Evolutionary conservation across 176 grass and related monocot species (phyloP).

Genomic region (Musa acuminata): DNA sequence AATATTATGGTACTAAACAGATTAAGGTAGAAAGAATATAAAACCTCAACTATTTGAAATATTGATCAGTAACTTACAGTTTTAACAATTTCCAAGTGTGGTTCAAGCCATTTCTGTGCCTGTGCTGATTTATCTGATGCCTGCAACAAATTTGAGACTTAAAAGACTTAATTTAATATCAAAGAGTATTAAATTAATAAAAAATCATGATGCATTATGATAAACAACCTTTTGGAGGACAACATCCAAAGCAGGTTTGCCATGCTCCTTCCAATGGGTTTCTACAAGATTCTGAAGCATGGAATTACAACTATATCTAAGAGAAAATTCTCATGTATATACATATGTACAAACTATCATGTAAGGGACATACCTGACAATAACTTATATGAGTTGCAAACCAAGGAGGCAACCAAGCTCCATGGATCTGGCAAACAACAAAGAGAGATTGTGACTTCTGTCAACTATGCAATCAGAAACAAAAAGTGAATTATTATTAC

Average conservation of each 20-base stretch:
- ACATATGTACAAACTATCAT: neutral
- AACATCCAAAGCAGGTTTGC: constrained; percentile 14
- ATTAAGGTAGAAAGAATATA: neutral
- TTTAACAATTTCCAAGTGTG: constrained; percentile 13
- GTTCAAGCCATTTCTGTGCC: constrained; percentile 20
- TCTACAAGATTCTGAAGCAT: constrained; percentile 18
- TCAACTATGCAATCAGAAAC: neutral
- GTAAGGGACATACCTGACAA: constrained; percentile 30
- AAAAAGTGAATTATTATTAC: neutral
- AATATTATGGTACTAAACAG: neutral
- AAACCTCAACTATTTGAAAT: neutral
- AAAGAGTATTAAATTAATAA: neutral
- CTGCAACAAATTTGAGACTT: constrained; percentile 11
- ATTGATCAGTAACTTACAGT: constrained; percentile 9
- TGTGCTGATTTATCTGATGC: constrained; percentile 12
- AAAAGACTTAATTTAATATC: neutral
- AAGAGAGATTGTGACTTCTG: neutral
- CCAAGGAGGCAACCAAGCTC: constrained; percentile 90
- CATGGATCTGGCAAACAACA: constrained; percentile 42
- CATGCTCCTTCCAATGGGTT: constrained; percentile 12
- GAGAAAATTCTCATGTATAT: neutral
- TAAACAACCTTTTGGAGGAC: constrained; percentile 4
- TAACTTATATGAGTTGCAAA: constrained; percentile 38
- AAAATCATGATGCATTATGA: neutral
- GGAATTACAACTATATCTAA: neutral